Conservation (phyloP, 345 rosid genomes). For the Citrus sinensis region DNA sequence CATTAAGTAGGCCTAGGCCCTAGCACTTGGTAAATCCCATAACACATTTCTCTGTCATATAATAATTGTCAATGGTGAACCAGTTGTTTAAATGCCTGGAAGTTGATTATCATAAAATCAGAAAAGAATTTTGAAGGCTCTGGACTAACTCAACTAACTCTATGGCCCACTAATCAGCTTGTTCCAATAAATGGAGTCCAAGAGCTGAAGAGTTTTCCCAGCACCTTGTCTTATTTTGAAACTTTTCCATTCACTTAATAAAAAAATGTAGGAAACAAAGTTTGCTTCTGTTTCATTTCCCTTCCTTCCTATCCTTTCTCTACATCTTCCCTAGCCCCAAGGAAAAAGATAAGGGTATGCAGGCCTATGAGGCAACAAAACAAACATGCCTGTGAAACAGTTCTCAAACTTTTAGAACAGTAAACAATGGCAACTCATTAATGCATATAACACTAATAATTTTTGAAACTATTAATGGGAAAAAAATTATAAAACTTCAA, state of each 20-base stretch:
- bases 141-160: neutral
- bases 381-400: neutral
- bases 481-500: neutral
- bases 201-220: neutral
- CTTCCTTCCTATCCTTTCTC: neutral
- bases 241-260: neutral
- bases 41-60: neutral
- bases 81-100: neutral
- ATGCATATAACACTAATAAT: neutral
- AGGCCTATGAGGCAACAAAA: neutral
- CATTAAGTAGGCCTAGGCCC: neutral
- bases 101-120: neutral
- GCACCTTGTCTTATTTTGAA: neutral
- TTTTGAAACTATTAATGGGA: neutral
- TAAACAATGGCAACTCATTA: neutral
- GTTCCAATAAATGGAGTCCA: neutral
- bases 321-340: neutral
- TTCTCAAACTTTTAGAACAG: neutral
- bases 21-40: neutral
- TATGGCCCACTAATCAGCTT: neutral
- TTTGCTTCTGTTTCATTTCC: neutral
- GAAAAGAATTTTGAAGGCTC: neutral
- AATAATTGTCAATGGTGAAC: neutral
- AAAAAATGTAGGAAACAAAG: neutral
- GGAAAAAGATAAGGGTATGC: neutral